These are phyloP conservation scores for Suhomyces taliae DNA, from an alignment of 1,139 yeast species.

Conservation along the genomic window DNA sequence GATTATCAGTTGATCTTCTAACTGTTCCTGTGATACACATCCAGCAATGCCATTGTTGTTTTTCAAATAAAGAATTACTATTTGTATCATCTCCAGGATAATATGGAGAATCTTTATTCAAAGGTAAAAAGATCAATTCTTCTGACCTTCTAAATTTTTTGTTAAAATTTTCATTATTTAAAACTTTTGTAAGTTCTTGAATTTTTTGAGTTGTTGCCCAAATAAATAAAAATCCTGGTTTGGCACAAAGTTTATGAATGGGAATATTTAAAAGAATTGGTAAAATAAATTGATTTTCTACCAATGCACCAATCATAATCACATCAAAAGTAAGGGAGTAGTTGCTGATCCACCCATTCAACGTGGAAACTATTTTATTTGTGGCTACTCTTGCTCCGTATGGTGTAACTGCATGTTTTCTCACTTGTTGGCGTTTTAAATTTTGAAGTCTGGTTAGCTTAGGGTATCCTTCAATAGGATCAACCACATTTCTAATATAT, in stretches of 20 bases:
- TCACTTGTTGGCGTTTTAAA: constrained; percentile 54
- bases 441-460: constrained; percentile 67
- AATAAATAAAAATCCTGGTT: constrained; percentile 81
- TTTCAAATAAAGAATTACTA: constrained; percentile 29
- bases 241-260: constrained; percentile 68
- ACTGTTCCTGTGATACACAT: constrained; percentile 97
- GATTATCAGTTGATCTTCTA: constrained; percentile 77
- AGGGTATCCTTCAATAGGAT: constrained; percentile 82
- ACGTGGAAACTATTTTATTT: constrained; percentile 52
- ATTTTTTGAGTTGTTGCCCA: constrained; percentile 84
- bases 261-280: constrained; percentile 67
- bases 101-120: constrained; percentile 58
- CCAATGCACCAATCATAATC: constrained; percentile 85
- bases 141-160: constrained; percentile 85
- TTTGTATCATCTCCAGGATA: constrained; percentile 46
- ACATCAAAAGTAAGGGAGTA: constrained; percentile 75
- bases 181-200: constrained; percentile 56
- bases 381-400: constrained; percentile 61
- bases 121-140: constrained; percentile 71
- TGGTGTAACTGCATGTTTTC: constrained; percentile 56
- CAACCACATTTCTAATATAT: constrained; percentile 61
- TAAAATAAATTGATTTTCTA: constrained; percentile 65
- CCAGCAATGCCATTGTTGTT: constrained; percentile 91
- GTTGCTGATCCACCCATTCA: constrained; percentile 59
- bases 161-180: constrained; percentile 52